Evolutionary conservation across 495 filamentous ascomycete genomes (phyloP).

Genomic region (Melanomma pulvis-pyrius): DNA sequence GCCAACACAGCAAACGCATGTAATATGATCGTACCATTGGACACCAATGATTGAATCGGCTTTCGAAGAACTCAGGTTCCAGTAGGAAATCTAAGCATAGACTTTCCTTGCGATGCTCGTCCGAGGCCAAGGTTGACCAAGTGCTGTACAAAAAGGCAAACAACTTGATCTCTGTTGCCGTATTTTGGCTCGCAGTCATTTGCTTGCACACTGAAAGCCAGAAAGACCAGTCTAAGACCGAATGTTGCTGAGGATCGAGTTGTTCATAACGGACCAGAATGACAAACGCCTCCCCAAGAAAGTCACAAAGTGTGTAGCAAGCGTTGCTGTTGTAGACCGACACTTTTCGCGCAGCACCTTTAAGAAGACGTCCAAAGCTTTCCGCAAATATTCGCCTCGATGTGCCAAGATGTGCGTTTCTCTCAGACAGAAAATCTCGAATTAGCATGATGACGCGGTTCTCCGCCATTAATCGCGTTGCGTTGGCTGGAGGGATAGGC

Average conservation of each 20-base stretch:
- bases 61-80: slow-evolving; percentile 75
- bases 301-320: slow-evolving; percentile 90
- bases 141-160: slow-evolving; percentile 81
- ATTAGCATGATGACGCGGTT: slow-evolving; percentile 87
- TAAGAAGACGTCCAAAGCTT: slow-evolving; percentile 73
- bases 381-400: slow-evolving; percentile 76
- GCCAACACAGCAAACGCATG: slow-evolving; percentile 92
- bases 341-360: slow-evolving; percentile 70
- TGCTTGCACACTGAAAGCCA: slow-evolving; percentile 83
- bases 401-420: slow-evolving; percentile 51
- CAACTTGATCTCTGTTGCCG: slow-evolving; percentile 87
- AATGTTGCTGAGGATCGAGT: slow-evolving; percentile 46
- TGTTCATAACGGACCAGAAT: slow-evolving; percentile 63
- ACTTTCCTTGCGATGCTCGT: slow-evolving; percentile 68
- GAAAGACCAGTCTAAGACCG: slow-evolving; percentile 77
- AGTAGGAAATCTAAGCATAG: slow-evolving; percentile 82
- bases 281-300: slow-evolving; percentile 76
- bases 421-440: slow-evolving; percentile 78
- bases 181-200: slow-evolving; percentile 88
- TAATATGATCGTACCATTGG: slow-evolving; percentile 97
- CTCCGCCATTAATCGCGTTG: slow-evolving; percentile 82
- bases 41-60: slow-evolving; percentile 95
- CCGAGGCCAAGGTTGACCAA: slow-evolving; percentile 73
- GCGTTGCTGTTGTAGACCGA: slow-evolving; percentile 85
- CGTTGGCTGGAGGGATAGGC: slow-evolving; percentile 66